Base-by-base conservation (phyloP, 225 moss, liverwort and hornwort species). In the Antitrichia curtipendula region DNA sequence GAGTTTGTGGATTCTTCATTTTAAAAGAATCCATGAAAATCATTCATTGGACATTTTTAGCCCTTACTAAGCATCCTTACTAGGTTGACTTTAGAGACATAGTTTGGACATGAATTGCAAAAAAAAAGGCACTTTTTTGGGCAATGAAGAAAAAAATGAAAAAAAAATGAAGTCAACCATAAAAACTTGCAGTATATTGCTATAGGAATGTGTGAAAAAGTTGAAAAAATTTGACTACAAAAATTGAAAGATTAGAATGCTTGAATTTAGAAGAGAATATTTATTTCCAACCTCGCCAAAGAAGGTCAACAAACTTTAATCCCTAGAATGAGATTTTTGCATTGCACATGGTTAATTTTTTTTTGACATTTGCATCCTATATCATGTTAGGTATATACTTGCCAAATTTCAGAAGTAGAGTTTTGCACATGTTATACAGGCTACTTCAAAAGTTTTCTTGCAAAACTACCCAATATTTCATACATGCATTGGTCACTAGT, bases 151-250 rank as follows among this genome's bases (percentile, higher is more conserved):
- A 71, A 41, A 41, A 28, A 15, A 13, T 14, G 15, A 8, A 21
- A n/a, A 40, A 41, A 9, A 15, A 5, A 4, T n/a, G 4, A 27
- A 5, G 15, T 24, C 13, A 69, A 13, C 4, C 2, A 8, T 69
- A 45, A 28, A 45, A 72, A 45, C 4, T 18, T 10, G 3, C 0
- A 70, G 1, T 47, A 29, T 11, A 10, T 4, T 45, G 18, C 18
- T 29, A 45, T 11, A 2, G 1, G 0, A 72, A 45, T 43, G 45
- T 41, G 3, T 2, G 0, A 2, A 27, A 28, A 2, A 6, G 0
- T 71, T 28, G 3, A 16, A 1, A 45, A 43, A 45, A 6, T 45
- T 45, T 17, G 10, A 29, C 4, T 1, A 2, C 2, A 7, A 0
- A 13, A 1, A 38, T 38, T 38, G 10, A 32, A 63, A 32, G 32